Evolutionary conservation across 371 early-diverging fungal genomes (phyloP).

Genomic region (Syncephalastrum racemosum): DNA sequence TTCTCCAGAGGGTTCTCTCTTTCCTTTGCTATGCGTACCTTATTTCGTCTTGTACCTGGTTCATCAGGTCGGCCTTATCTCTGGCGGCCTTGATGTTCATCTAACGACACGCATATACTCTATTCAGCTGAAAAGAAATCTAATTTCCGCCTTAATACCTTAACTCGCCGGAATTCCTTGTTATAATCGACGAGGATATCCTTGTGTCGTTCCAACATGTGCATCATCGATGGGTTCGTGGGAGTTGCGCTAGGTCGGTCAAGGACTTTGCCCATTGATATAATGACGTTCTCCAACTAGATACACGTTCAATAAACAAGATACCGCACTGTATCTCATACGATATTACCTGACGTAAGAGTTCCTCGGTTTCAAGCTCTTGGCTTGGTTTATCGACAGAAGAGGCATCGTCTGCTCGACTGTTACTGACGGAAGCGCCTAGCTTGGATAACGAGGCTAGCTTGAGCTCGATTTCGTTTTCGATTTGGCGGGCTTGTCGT

Average conservation of each 20-base stretch:
- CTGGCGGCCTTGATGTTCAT: constrained; percentile 56
- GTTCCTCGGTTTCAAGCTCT: constrained; percentile 59
- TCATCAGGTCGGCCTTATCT: constrained; percentile 66
- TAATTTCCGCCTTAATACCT: constrained; percentile 40
- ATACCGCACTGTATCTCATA: not conserved
- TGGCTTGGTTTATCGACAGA: constrained; percentile 33
- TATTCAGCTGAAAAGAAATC: not conserved
- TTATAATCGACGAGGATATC: constrained; percentile 71
- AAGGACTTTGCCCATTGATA: constrained; percentile 52
- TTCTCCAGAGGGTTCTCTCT: not conserved
- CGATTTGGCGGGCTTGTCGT: constrained; percentile 66
- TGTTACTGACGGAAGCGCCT: constrained; percentile 23
- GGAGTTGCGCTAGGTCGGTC: constrained; percentile 54
- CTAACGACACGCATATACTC: constrained; percentile 20
- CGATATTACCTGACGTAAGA: constrained; percentile 60
- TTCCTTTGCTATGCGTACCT: constrained; percentile 20
- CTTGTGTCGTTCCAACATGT: constrained; percentile 68
- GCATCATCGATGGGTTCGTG: constrained; percentile 67
- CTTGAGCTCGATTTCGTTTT: constrained; percentile 66
- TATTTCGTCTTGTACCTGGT: constrained; percentile 58
- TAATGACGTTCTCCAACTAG: constrained; percentile 56
- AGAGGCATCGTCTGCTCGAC: not conserved
- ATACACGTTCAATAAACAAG: not conserved
- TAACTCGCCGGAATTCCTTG: constrained; percentile 66
- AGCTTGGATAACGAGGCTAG: constrained; percentile 47